Percentiles rank a stretch among this genome's conserved stretches.
Conservation (phyloP, 208 protist species). For the Leptomonas pyrrhocoris region DNA sequence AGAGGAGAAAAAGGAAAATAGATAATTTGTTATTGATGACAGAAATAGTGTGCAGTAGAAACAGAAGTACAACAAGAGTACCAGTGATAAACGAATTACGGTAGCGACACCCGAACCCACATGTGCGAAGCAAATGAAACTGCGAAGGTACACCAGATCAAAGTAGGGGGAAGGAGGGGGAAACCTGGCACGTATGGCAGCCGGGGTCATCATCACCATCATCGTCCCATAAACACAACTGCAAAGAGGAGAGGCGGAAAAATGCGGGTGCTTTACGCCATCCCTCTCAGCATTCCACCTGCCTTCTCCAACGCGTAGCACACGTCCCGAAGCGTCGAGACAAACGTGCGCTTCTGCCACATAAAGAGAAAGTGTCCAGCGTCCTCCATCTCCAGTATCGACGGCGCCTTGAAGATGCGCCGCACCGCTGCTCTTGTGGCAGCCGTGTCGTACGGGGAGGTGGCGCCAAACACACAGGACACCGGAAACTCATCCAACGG, state of each 20-base stretch:
- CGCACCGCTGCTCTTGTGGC: slow-evolving; percentile 19
- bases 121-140: no score
- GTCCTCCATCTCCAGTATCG: slow-evolving; percentile 40
- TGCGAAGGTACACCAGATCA: no score
- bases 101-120: no score
- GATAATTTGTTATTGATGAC: slow-evolving; percentile 9
- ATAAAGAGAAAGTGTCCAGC: slow-evolving; percentile 58
- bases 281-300: not conserved
- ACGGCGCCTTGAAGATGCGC: slow-evolving; percentile 35
- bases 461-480: slow-evolving; percentile 41
- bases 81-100: slow-evolving; percentile 10
- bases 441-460: slow-evolving; percentile 39
- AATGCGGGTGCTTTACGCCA: not conserved
- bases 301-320: slow-evolving; percentile 33
- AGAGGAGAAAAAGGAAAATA: slow-evolving; percentile 2
- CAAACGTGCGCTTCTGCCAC: slow-evolving; percentile 39
- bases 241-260: slow-evolving; percentile 14
- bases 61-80: not conserved
- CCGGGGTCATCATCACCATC: no score
- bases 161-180: no score
- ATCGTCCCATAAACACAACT: no score
- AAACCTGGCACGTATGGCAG: no score
- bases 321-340: slow-evolving; percentile 33
- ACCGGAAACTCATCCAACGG: slow-evolving; percentile 33
- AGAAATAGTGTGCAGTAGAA: not conserved